Evolutionary conservation across 2,329 filamentous ascomycete species (phyloP), one percentile per base, ranked within the genome.

Genomic region (Penicillium glabrum): DNA sequence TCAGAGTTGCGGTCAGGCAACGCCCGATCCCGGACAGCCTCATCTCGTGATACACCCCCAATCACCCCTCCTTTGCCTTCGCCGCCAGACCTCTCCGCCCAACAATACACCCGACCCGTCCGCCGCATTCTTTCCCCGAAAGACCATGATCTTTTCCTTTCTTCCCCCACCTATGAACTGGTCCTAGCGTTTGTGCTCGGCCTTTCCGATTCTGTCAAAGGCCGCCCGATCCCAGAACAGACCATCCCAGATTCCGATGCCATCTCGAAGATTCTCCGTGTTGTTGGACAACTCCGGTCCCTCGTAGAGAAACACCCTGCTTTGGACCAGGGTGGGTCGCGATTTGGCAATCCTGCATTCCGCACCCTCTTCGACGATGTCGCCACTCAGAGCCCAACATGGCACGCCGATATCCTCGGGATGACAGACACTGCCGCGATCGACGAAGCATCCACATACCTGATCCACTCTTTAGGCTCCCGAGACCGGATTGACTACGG

Each of bases 341-440:
- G 95, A 26, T 99, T 99, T 73, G 96, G 95, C 46, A 99, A 99
- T 77, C 93, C 92, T 64, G 86, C 89, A 2, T 99, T 99, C 77
- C 86, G 91, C 49, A 82, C 84, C 56, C 93, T 96, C 68, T 83
- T 97, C 54, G 89, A 79, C 59, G 73, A 77, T 55, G 69, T 80
- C 14, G 70, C 71, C 16, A 56, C 67, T n/a, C 72, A 76, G 51
- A 75, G 73, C 59, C 58, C 68, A 27, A 58, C 63, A 59, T 78
- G 77, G 75, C 79, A 81, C 58, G 65, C 63, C 39, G 71, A 75
- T 19, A 70, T 77, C 21, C 64, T 79, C 3, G 73, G 70, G 3
- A 52, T 79, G 16, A 56, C 72, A 3, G 67, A 77, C 47, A 52
- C 71, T 16, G 74, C 74, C 1, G 88, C 89, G 14, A 80, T 88